Evolutionary conservation across 192 early-diverging fungal species (phyloP).

Genomic region (Entophlyctis helioformis): DNA sequence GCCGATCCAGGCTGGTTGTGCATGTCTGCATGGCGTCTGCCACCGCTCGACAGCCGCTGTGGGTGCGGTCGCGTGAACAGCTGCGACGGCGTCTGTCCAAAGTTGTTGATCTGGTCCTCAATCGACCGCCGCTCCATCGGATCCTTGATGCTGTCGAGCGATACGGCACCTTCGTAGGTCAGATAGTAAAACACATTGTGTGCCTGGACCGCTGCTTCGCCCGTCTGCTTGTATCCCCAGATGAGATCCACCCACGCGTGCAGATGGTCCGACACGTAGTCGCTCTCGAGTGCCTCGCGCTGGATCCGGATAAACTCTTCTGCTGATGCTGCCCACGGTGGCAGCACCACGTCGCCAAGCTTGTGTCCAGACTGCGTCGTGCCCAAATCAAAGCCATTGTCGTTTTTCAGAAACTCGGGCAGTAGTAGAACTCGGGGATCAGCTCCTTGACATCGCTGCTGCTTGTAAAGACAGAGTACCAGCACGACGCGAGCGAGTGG

Average conservation of each 20-base stretch:
- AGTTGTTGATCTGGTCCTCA: conserved; percentile 91
- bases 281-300: conserved; percentile 60
- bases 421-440: conserved; percentile 91
- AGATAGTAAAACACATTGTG: conserved; percentile 94
- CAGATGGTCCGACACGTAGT: conserved; percentile 77
- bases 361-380: conserved; percentile 45
- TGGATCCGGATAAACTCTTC: conserved; percentile 79
- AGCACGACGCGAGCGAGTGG: conserved; percentile 33
- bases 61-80: conserved; percentile 82
- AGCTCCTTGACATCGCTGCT: conserved; percentile 73
- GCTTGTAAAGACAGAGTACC: conserved; percentile 36
- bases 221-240: conserved; percentile 93
- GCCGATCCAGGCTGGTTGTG: too few species aligned
- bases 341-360: conserved; percentile 58
- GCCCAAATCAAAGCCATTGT: conserved; percentile 58
- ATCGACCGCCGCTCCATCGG: conserved; percentile 79
- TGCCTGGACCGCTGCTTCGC: conserved; percentile 67
- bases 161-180: conserved; percentile 93
- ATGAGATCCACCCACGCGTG: conserved; percentile 94
- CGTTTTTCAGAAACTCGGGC: conserved; percentile 76
- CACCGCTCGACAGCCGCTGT: conserved; percentile 12
- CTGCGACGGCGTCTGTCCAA: conserved; percentile 91
- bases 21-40: too few species aligned
- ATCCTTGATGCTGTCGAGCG: conserved; percentile 79
- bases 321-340: conserved; percentile 71